These are phyloP conservation scores for Tetrahymena malaccensis DNA, from an alignment of 73 alveolate genomes.

Conservation along the genomic window DNA sequence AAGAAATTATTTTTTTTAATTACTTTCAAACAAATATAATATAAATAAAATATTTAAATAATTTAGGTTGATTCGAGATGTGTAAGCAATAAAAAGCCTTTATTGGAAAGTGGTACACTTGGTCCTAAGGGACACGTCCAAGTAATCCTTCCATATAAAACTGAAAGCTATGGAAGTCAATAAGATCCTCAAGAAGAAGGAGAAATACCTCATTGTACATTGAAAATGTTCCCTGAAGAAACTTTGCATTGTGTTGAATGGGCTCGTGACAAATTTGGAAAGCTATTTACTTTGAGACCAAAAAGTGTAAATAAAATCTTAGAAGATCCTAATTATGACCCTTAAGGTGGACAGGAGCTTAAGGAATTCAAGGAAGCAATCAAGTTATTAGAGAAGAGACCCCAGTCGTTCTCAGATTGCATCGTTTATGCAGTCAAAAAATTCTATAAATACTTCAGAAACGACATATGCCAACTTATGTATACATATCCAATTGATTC, in stretches of 20 bases:
- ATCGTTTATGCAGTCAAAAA: slow-evolving; percentile 67
- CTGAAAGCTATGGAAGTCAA: slow-evolving; percentile 83
- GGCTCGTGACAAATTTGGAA: slow-evolving; percentile 89
- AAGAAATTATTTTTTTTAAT: neutral
- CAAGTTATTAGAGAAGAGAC: slow-evolving; percentile 53
- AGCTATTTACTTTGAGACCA: slow-evolving; percentile 72
- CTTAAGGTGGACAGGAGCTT: slow-evolving; percentile 55
- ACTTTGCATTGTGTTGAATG: slow-evolving; percentile 93
- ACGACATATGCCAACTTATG: slow-evolving; percentile 72
- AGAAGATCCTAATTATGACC: slow-evolving; percentile 55
- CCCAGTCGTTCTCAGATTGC: slow-evolving; percentile 68
- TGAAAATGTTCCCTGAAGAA: slow-evolving; percentile 96
- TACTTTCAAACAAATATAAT: too few species aligned
- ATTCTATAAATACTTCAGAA: slow-evolving; percentile 68
- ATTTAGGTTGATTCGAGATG: slow-evolving; percentile 65
- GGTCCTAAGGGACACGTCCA: slow-evolving; percentile 97
- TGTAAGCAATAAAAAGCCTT: slow-evolving; percentile 65
- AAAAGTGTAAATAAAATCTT: slow-evolving; percentile 52
- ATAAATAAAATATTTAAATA: too few species aligned
- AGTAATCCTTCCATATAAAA: slow-evolving; percentile 76
- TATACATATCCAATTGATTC: slow-evolving; percentile 85
- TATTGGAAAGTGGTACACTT: slow-evolving; percentile 87
- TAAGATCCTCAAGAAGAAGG: slow-evolving; percentile 84
- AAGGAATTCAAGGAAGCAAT: slow-evolving; percentile 58
- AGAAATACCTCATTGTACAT: slow-evolving; percentile 91